Base-by-base conservation (phyloP, 129 eudicot species). In the Artemisia tridentata region DNA sequence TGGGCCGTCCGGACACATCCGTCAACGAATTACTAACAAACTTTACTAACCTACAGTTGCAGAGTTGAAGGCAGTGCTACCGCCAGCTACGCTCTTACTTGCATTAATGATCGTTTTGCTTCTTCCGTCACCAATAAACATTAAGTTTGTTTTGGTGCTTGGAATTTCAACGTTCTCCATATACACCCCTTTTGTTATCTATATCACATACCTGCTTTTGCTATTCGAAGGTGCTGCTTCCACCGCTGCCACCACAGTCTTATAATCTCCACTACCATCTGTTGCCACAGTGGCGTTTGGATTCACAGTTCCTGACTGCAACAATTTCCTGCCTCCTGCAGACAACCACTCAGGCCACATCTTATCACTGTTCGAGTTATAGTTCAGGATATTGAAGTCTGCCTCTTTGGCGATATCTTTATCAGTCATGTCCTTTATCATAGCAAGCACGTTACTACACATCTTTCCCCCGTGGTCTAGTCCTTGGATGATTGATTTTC, bases 41-140 rank as follows among this genome's bases (percentile, higher is more conserved):
- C 45, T 38, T 38, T 7, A 25, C 31, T 56, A 56, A 86, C 91
- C 84, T 56, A 86, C 75, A 21, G 91, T 80, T 45, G 88, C 88
- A 15, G 86, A 73, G 15, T 2, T 71, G 71, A 57, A 74, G 19
- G 88, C 77, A 3, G 85, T 72, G 54, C 59, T 67, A n/a, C 84
- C 82, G 38, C 73, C 81, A 15, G 70, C 81, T 29, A 68, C 70
- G 18, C 77, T 86, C 10, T 59, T 62, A 63, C 70, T 58, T 27
- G 83, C 85, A 2, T 83, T 82, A 23, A 86, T 86, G 13, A 82
- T 71, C 9, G 91, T 86, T 11, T 54, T n/a, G 23, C 76, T 68
- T 84, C 61, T 77, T 8, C 81, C 91, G 17, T 86, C 91, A 3
- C 91, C 87, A 4, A 80, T 58, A 16, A 86, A 53, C 85, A 80